Conservation (phyloP, 768 basidiomycete species). For the Suillus subluteus region DNA sequence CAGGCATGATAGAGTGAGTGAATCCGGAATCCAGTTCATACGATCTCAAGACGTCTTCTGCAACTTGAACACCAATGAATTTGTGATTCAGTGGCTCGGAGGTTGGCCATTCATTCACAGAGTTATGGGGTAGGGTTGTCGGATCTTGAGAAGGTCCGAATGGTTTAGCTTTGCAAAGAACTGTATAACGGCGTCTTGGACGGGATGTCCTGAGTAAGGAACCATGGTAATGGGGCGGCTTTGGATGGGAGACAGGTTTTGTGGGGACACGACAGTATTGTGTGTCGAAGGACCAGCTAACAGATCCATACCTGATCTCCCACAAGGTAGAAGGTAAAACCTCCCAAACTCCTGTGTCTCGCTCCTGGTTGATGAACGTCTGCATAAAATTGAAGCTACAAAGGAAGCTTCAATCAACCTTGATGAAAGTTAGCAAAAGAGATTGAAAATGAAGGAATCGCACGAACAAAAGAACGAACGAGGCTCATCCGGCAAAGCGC, state of each 20-base stretch:
- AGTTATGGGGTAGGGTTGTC: background rate
- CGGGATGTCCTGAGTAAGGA: constrained; percentile 33
- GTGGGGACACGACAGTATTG: background rate
- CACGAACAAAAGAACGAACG: background rate
- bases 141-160: constrained; percentile 14
- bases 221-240: constrained; percentile 37
- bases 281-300: constrained; percentile 12
- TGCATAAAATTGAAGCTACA: constrained; percentile 16
- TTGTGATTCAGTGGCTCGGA: constrained; percentile 39
- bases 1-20: constrained; percentile 25
- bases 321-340: constrained; percentile 9
- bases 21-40: constrained; percentile 52
- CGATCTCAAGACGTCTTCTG: constrained; percentile 37
- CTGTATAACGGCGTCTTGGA: constrained; percentile 9
- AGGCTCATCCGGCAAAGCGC: constrained; percentile 6
- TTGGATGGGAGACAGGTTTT: constrained; percentile 21
- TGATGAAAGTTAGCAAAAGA: background rate
- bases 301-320: constrained; percentile 14
- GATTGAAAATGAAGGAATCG: background rate
- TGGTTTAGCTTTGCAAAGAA: constrained; percentile 11
- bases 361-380: constrained; percentile 1
- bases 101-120: background rate
- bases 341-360: constrained; percentile 10
- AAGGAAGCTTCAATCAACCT: constrained; percentile 8
- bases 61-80: constrained; percentile 43